Conservation (phyloP, 2,329 filamentous ascomycete genomes). For the Rutstroemia sp. region DNA sequence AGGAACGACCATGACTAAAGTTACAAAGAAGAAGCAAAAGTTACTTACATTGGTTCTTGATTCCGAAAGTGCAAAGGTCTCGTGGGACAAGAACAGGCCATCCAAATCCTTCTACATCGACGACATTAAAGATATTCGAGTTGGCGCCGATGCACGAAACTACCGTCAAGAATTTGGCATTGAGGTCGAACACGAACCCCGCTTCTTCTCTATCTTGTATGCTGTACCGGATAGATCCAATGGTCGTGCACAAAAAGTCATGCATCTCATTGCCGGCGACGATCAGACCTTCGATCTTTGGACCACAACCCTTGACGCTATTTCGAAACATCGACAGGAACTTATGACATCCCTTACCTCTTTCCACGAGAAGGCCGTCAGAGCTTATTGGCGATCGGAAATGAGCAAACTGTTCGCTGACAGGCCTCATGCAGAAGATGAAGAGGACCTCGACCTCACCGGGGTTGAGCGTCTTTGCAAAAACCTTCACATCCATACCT, state of each 20-base stretch:
- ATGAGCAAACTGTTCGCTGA: slow-evolving; percentile 63
- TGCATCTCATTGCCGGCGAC: slow-evolving; percentile 80
- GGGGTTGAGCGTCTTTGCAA: slow-evolving; percentile 80
- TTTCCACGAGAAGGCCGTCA: slow-evolving; percentile 75
- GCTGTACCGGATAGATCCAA: slow-evolving; percentile 70
- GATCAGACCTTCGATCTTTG: slow-evolving; percentile 67
- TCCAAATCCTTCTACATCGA: slow-evolving; percentile 89
- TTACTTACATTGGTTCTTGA: slow-evolving; percentile 68
- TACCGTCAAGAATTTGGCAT: slow-evolving; percentile 80
- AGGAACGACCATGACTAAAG: slow-evolving; percentile 71
- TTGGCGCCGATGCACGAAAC: slow-evolving; percentile 76
- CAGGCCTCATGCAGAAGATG: slow-evolving; percentile 42
- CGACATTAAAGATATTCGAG: slow-evolving; percentile 85
- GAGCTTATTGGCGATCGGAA: slow-evolving; percentile 78
- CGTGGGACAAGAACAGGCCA: slow-evolving; percentile 73
- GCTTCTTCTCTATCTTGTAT: slow-evolving; percentile 90
- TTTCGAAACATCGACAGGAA: slow-evolving; percentile 79
- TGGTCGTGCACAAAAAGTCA: slow-evolving; percentile 60
- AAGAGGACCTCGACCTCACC: slow-evolving; percentile 67
- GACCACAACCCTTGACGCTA: slow-evolving; percentile 75
- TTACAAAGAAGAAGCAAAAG: slow-evolving; percentile 78
- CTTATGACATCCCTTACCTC: slow-evolving; percentile 85
- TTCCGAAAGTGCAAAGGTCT: slow-evolving; percentile 75
- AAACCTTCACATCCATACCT: slow-evolving; percentile 86
- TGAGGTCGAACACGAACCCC: slow-evolving; percentile 55